Conservation (phyloP, 106 monocot species). For the Phalaenopsis aphrodite region DNA sequence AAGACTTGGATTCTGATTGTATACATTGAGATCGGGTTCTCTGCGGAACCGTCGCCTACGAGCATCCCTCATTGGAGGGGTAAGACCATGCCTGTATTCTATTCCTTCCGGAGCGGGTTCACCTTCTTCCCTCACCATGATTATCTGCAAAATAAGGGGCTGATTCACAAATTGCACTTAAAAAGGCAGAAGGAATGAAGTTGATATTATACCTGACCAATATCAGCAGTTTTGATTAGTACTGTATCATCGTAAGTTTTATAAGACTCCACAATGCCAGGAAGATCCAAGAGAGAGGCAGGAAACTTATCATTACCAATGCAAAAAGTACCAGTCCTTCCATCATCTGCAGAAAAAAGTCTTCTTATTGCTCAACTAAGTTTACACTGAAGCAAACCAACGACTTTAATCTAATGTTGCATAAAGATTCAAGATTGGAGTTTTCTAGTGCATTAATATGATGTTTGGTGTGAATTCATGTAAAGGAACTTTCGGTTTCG, state of each 20-base stretch:
- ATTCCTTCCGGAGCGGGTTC: constrained; percentile 84
- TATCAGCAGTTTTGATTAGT: constrained; percentile 81
- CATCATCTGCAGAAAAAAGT: constrained; percentile 53
- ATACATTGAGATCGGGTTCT: constrained; percentile 96
- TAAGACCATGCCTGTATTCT: constrained; percentile 84
- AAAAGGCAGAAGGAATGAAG: background rate
- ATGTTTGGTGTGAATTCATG: no score
- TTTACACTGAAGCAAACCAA: background rate
- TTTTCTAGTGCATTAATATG: no score
- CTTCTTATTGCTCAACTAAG: background rate
- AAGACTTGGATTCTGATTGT: background rate
- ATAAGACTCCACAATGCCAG: constrained; percentile 80
- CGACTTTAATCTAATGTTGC: no score
- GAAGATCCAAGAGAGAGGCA: constrained; percentile 90
- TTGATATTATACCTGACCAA: constrained; percentile 60
- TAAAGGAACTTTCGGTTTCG: no score
- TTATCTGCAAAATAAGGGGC: constrained; percentile 38
- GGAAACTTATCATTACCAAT: constrained; percentile 77
- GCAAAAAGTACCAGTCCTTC: constrained; percentile 74
- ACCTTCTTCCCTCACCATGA: constrained; percentile 79
- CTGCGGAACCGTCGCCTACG: constrained; percentile 77
- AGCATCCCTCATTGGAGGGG: constrained; percentile 97
- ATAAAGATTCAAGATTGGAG: background rate
- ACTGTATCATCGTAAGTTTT: constrained; percentile 93
- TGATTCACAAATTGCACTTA: background rate